Evolutionary conservation across 2,329 filamentous ascomycete species (phyloP).

Genomic region (Hypoxylon sp.): DNA sequence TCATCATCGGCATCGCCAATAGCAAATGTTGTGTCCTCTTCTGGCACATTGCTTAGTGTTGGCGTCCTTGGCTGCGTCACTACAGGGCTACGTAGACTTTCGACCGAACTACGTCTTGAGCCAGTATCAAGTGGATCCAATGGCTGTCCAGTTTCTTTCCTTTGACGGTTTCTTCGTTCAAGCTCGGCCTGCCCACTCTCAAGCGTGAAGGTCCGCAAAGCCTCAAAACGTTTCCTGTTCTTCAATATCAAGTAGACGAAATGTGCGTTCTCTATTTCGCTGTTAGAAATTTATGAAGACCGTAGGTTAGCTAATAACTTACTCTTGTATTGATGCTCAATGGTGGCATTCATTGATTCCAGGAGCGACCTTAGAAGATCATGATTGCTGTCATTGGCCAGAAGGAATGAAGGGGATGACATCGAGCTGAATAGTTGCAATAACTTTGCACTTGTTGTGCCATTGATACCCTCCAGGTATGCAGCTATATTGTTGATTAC

Average conservation of each 20-base stretch:
- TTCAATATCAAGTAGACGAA: conserved; percentile 85
- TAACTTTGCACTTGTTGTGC: conserved; percentile 82
- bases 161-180: conserved; percentile 79
- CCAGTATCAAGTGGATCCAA: conserved; percentile 65
- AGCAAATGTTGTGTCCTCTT: conserved; percentile 85
- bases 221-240: conserved; percentile 86
- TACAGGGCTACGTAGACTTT: conserved; percentile 76
- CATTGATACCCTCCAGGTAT: conserved; percentile 82
- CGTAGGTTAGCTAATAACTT: conserved; percentile 53
- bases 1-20: conserved; percentile 89
- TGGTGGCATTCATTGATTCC: conserved; percentile 88
- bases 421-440: conserved; percentile 92
- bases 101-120: conserved; percentile 73
- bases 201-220: conserved; percentile 87
- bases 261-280: conserved; percentile 77
- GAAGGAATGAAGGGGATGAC: conserved; percentile 91
- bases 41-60: conserved; percentile 77
- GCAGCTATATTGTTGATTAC: conserved; percentile 95
- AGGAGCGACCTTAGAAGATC: conserved; percentile 83
- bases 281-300: conserved; percentile 38
- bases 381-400: conserved; percentile 94
- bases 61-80: conserved; percentile 67
- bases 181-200: conserved; percentile 95
- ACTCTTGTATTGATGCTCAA: conserved; percentile 90
- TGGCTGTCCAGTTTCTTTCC: conserved; percentile 72